These are phyloP conservation scores for Kwoniella shivajii DNA, from an alignment of 1,284 basidiomycete genomes.

Conservation along the genomic window DNA sequence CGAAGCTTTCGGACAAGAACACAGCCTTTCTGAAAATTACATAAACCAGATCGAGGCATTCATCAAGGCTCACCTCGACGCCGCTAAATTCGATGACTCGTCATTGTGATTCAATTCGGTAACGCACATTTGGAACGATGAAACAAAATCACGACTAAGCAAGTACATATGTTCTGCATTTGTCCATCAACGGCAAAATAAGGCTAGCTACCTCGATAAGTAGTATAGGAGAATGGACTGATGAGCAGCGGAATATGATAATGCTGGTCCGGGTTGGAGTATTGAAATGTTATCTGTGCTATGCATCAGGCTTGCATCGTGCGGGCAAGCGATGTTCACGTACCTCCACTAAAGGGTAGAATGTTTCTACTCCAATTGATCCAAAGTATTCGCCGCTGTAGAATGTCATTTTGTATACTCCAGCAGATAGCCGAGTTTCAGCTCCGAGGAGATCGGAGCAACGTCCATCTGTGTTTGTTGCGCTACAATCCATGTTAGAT, in stretches of 20 bases:
- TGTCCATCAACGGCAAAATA: neutral
- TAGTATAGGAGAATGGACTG: slow-evolving; percentile 89
- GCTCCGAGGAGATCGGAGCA: slow-evolving; percentile 70
- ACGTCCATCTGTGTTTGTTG: slow-evolving; percentile 77
- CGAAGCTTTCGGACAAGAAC: slow-evolving; percentile 27
- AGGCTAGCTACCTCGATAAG: slow-evolving; percentile 77
- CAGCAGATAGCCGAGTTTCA: slow-evolving; percentile 56
- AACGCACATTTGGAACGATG: no score
- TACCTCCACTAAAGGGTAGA: slow-evolving; percentile 69
- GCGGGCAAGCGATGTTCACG: slow-evolving; percentile 9
- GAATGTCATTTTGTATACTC: slow-evolving; percentile 82
- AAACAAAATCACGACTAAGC: no score
- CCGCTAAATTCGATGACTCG: no score
- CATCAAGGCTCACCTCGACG: slow-evolving; percentile 22
- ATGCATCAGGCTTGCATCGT: neutral
- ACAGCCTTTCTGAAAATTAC: slow-evolving; percentile 35
- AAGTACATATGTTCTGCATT: no score
- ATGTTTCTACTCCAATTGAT: slow-evolving; percentile 63
- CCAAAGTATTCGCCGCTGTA: slow-evolving; percentile 81
- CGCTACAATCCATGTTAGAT: slow-evolving; percentile 1
- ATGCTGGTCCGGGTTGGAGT: slow-evolving; percentile 71
- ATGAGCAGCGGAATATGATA: slow-evolving; percentile 89
- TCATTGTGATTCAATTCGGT: no score
- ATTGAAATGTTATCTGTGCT: slow-evolving; percentile 77
- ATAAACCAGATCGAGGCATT: slow-evolving; percentile 39